These are phyloP conservation scores for Amanita fuliginea DNA, from an alignment of 768 basidiomycete genomes.

Conservation along the genomic window DNA sequence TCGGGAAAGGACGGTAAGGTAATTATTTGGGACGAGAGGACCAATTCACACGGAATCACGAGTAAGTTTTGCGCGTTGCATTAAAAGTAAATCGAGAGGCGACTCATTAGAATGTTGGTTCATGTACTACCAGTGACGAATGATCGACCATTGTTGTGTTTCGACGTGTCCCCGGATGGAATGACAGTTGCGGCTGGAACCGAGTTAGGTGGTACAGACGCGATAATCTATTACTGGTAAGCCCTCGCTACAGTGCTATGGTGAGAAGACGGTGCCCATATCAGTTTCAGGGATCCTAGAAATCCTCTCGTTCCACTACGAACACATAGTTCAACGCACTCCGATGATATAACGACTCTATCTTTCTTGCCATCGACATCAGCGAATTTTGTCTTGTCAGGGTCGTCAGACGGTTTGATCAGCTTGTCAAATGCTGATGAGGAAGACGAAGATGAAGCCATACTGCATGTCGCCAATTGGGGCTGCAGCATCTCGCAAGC, in stretches of 20 bases:
- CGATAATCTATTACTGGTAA: slow-evolving; percentile 78
- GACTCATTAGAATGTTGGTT: slow-evolving; percentile 3
- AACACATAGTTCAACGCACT: slow-evolving; percentile 79
- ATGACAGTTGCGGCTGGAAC: slow-evolving; percentile 74
- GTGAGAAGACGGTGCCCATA: neutral
- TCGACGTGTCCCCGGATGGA: slow-evolving; percentile 63
- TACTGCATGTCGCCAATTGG: slow-evolving; percentile 74
- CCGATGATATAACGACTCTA: slow-evolving; percentile 82
- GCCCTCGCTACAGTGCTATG: neutral
- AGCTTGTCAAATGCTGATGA: slow-evolving; percentile 63
- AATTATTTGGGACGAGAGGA: slow-evolving; percentile 66
- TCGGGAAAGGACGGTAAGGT: slow-evolving; percentile 65
- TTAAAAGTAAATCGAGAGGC: neutral
- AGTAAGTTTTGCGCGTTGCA: slow-evolving; percentile 31
- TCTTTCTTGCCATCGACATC: slow-evolving; percentile 30
- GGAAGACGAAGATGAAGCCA: slow-evolving; percentile 81
- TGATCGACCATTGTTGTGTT: slow-evolving; percentile 42
- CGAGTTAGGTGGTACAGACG: slow-evolving; percentile 71
- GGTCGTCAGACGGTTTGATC: slow-evolving; percentile 78
- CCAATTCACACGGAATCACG: slow-evolving; percentile 38
- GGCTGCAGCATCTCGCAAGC: slow-evolving; percentile 72
- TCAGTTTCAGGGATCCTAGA: slow-evolving; percentile 65
- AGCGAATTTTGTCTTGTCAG: slow-evolving; percentile 53
- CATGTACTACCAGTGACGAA: slow-evolving; percentile 31
- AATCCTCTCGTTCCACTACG: slow-evolving; percentile 59